Conservation (phyloP, 192 early-diverging fungal genomes). For the Glomus cerebriforme region DNA sequence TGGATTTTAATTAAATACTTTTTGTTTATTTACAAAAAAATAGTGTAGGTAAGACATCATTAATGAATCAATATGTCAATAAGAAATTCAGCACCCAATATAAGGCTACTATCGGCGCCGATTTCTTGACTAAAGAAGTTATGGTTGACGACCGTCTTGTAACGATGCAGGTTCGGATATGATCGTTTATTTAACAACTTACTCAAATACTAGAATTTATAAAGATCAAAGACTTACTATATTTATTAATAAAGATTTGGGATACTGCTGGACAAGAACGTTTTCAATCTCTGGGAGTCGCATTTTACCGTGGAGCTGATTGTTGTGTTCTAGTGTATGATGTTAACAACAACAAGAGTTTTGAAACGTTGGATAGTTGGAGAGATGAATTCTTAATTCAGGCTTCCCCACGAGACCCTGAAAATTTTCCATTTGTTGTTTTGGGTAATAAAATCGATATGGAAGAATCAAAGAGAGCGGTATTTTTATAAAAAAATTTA, state of each 20-base stretch:
- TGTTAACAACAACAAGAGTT: slow-evolving; percentile 92
- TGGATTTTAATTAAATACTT: background rate
- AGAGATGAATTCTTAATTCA: slow-evolving; percentile 98
- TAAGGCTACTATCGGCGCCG: slow-evolving; percentile 99
- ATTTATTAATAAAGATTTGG: slow-evolving; percentile 73
- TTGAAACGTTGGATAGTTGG: slow-evolving; percentile 97
- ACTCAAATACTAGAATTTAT: background rate
- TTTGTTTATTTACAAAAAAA: background rate
- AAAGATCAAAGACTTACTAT: background rate
- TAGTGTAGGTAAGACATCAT: slow-evolving; percentile 94
- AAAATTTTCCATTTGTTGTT: slow-evolving; percentile 99
- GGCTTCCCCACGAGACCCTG: slow-evolving; percentile 89
- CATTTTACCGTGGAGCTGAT: slow-evolving; percentile 98
- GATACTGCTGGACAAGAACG: slow-evolving; percentile 99
- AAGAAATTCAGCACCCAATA: slow-evolving; percentile 96
- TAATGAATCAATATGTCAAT: slow-evolving; percentile 99
- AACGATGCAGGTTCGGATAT: slow-evolving; percentile 82
- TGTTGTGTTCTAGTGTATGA: slow-evolving; percentile 98
- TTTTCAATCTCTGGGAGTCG: slow-evolving; percentile 97
- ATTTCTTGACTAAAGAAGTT: slow-evolving; percentile 98
- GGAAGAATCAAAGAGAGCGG: slow-evolving; percentile 90
- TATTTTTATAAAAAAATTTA: slow-evolving; percentile 36
- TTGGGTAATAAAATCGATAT: slow-evolving; percentile 99
- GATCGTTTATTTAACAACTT: background rate
- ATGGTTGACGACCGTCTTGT: slow-evolving; percentile 88